Evolutionary conservation across 495 filamentous ascomycete genomes (phyloP).

Genomic region (Pyronema domesticum): DNA sequence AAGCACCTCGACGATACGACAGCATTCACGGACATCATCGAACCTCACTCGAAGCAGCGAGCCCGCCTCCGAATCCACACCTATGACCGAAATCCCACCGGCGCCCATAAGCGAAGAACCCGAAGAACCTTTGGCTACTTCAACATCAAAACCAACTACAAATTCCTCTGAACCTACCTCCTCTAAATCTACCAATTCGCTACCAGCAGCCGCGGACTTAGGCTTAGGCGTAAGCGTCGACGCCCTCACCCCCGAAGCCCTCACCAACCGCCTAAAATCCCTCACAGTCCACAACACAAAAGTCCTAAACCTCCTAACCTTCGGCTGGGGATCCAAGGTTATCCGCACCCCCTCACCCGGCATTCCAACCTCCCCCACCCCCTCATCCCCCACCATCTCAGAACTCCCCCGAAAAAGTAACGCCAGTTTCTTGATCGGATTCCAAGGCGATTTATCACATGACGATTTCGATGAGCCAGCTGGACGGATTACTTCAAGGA

Average conservation of each 20-base stretch:
- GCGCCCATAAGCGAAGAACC: too few species aligned
- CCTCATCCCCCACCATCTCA: too few species aligned
- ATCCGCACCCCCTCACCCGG: neutral
- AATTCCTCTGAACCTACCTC: neutral
- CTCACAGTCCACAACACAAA: conserved; percentile 6
- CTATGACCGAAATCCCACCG: neutral
- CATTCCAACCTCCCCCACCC: too few species aligned
- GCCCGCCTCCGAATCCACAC: neutral
- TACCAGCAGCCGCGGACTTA: neutral
- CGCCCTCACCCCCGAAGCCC: neutral
- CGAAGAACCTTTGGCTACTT: neutral
- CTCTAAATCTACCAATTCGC: neutral
- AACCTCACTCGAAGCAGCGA: conserved; percentile 1
- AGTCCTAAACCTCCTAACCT: conserved; percentile 22
- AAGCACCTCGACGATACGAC: conserved; percentile 3
- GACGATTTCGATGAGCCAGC: conserved; percentile 18
- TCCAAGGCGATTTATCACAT: conserved; percentile 20
- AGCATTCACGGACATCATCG: conserved; percentile 1
- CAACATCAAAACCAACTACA: neutral
- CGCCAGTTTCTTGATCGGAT: conserved; percentile 19
- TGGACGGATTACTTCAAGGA: conserved; percentile 18
- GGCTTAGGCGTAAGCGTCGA: neutral
- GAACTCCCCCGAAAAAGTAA: neutral
- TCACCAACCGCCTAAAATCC: neutral
- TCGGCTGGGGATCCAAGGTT: conserved; percentile 12